Percentiles rank a stretch among this genome's conserved stretches.
phyloP scores from a whole-genome alignment of 148 eudicot species.

The Silene conica region DNA sequence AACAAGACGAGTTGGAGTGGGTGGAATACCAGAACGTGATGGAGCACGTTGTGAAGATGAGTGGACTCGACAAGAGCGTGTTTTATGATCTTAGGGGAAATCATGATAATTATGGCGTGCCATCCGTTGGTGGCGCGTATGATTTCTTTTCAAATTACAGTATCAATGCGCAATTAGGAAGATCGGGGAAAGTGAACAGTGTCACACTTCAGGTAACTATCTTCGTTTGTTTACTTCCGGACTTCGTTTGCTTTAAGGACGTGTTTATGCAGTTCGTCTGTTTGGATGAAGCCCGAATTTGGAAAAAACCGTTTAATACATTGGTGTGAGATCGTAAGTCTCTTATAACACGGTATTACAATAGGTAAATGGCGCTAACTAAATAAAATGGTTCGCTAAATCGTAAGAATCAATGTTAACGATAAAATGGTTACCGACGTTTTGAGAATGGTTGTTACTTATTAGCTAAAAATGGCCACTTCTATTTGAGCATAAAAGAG shows the following conservation, averaged over 20 bases:
- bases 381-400: too few species aligned
- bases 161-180: constrained; percentile 57
- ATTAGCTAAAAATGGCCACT: too few species aligned
- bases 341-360: too few species aligned
- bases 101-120: constrained; percentile 93
- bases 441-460: too few species aligned
- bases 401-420: too few species aligned
- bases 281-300: background rate
- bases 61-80: constrained; percentile 66
- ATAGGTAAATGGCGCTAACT: too few species aligned
- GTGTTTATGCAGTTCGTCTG: too few species aligned
- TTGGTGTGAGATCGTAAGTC: too few species aligned
- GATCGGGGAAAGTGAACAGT: constrained; percentile 67
- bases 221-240: too few species aligned
- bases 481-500: too few species aligned
- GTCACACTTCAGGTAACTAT: constrained; percentile 63
- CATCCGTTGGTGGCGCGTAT: constrained; percentile 44
- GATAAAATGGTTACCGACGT: too few species aligned
- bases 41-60: constrained; percentile 60
- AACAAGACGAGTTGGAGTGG: constrained; percentile 88
- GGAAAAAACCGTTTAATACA: background rate
- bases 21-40: constrained; percentile 64
- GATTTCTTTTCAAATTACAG: constrained; percentile 87
- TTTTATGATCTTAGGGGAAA: constrained; percentile 91
- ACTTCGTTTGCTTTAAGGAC: too few species aligned